Evolutionary conservation across 495 filamentous ascomycete genomes (phyloP), one percentile per base, ranked within the genome.

Genomic region (Viridothelium virens): DNA sequence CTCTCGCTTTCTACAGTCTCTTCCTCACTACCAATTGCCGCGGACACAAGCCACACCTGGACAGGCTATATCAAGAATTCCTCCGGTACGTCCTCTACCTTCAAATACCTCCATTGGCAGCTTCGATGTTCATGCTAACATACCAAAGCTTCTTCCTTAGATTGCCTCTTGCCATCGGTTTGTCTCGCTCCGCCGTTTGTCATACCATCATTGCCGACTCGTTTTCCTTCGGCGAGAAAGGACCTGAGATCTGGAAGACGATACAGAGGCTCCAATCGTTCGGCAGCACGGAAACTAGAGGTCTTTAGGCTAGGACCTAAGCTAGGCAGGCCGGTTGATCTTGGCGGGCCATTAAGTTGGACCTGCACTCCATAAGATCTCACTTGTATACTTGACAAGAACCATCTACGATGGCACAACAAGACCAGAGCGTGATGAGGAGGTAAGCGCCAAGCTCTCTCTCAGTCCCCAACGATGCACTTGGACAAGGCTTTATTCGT

Each of bases 381-480:
- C 36, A 11, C 37, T 18, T 38, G 9, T 38, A 12, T 31, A 14
- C 37, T 33, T 41, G 38, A 12, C 46, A 33, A 37, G 18, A 39
- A 44, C 25, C 34, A 48, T 18, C 36, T n/a, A 71, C 33, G 50
- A 78, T 78, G 75, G 73, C 75, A 70, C 73, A 76, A 56, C 70
- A 75, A 61, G 72, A 70, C 39, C 68, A 75, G 61, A 71, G 70
- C 48, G 76, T 77, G 61, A 78, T 78, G 73, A 68, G 76, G 53
- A 76, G 76, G 76, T 78, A 71, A 33, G 65, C 18, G 25, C 18
- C 25, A 18, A 59, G 7, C 7, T 36, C 36, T 36, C 36, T 36
- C 18, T 59, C 12, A 53, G n/a, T 4, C 36, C 18, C 53, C 18
- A 34, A 14, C 41, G 14, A 7, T 44, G 41, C 41, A 44, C 25